Evolutionary conservation across 495 filamentous ascomycete genomes (phyloP), one percentile per base, ranked within the genome.

Genomic region (Glarea lozoyensis): DNA sequence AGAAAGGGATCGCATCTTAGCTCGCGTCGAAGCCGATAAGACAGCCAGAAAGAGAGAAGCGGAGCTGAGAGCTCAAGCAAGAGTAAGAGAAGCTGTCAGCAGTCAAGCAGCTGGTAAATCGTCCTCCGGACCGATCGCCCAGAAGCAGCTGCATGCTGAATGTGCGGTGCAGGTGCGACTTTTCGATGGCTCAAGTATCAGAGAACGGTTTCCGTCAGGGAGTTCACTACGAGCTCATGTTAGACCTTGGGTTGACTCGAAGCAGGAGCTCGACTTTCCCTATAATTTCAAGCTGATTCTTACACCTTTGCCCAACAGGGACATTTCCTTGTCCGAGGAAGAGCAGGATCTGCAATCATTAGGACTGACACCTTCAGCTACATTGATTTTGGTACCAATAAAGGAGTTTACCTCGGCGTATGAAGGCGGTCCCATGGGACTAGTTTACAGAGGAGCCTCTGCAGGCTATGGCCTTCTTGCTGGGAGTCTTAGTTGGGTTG

Each of bases 221-320:
- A 67, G 75, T 10, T 84, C 75, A 11, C 70, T 96, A n/a, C 57
- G 64, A 10, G 63, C 54, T 4, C 75, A 84, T 29, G 84, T 97
- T 2, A 73, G 90, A 2, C 51, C 69, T 3, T 96, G 86, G 86
- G 68, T 97, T 10, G 85, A 92, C 41, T 48, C 59, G 24, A 57
- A 58, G 40, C 74, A 59, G 58, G 50, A 52, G 10, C 45, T 34
- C 25, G 52, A 58, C 20, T 10, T 49, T 37, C 81, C 84, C 2
- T 97, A 88, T 58, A 82, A 75, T 22, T 87, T 97, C 62, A 88
- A 88, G 53, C 78, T 90, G 24, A 79, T 96, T 22, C 67, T 92
- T 1, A 78, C 85, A 0, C 92, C 90, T 1, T 62, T 75, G 10
- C 87, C 86, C 2, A 92, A 80, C 54, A 77, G 72, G 38, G 75